Evolutionary conservation across 2,329 filamentous ascomycete species (phyloP), one percentile per base, ranked within the genome.

Genomic region (Salinomyces thailandicus): DNA sequence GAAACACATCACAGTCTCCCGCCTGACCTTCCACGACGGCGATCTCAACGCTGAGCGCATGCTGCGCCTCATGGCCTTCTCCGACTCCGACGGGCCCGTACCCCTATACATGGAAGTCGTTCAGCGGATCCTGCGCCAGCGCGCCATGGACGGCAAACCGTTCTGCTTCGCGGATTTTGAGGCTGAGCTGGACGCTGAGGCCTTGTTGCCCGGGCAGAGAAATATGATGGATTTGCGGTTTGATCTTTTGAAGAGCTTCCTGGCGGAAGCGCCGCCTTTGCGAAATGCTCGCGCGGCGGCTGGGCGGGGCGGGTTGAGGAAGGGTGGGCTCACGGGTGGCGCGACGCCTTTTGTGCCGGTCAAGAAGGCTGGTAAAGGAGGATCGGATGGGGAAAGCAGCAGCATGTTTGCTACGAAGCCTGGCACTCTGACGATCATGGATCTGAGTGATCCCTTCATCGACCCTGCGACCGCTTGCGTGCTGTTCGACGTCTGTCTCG

Each of bases 371-470:
- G n/a, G n/a, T n/a, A n/a, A n/a, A n/a, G n/a, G n/a, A n/a, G 28
- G 28, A 3, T 22, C 19, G 12, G 18, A 32, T 15, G 12, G 11
- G 5, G 9, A 12, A 22, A n/a, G 2, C 11, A 26, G 22, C 22
- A 33, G 51, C n/a, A 14, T 47, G 5, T 47, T 63, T 44, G 20
- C 50, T 5, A 14, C 48, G 3, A 36, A 63, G 33, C 58, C 68
- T 0, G 73, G 74, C 1, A 60, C 63, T 8, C 58, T 82, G 0
- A 81, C 74, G 0, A 79, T 84, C 33, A 62, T 86, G 5, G 83
- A 91, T 48, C 62, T 91, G 0, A 82, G 75, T 0, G 84, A 81
- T 51, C 78, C 81, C 0, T 85, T 79, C 45, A 64, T 86, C 4
- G 77, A 77, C 0, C 57, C 74, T 0, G 71, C 77, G 16, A 75